Percentiles rank a stretch among this genome's conserved stretches.
Conservation (phyloP, 2,329 filamentous ascomycete genomes). For the Fusarium xyrophilum region DNA sequence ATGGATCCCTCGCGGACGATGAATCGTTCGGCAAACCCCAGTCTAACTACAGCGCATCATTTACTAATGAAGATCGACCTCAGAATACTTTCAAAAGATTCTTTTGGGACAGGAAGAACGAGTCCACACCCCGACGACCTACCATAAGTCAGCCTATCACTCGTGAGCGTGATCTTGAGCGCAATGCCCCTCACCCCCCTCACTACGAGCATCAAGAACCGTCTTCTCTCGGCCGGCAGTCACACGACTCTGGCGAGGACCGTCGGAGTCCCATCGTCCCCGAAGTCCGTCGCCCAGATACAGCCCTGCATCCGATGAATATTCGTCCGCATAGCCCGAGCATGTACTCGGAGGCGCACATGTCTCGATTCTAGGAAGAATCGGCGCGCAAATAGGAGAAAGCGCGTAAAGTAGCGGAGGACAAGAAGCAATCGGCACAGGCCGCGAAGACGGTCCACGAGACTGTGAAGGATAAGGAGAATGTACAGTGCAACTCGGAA, state of each 20-base stretch:
- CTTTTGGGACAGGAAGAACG: slow-evolving; percentile 46
- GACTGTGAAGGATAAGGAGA: neutral
- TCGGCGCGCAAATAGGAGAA: neutral
- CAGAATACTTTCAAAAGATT: slow-evolving; percentile 43
- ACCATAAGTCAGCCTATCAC: slow-evolving; percentile 46
- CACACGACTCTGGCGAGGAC: slow-evolving; percentile 34
- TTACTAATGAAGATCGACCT: slow-evolving; percentile 51
- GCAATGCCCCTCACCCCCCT: slow-evolving; percentile 38
- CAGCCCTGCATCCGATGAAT: slow-evolving; percentile 63
- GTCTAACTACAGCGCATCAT: slow-evolving; percentile 51
- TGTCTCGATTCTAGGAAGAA: slow-evolving; percentile 54
- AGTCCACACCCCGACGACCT: slow-evolving; percentile 43
- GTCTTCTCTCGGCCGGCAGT: neutral
- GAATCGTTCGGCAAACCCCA: slow-evolving; percentile 46
- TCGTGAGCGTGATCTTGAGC: slow-evolving; percentile 48
- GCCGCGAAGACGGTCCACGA: neutral
- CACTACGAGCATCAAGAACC: slow-evolving; percentile 19
- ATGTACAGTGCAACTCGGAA: neutral
- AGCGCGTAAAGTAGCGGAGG: neutral
- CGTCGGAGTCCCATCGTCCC: slow-evolving; percentile 64
- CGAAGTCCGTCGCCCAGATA: slow-evolving; percentile 61
- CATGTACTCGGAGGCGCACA: slow-evolving; percentile 59
- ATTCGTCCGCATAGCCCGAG: slow-evolving; percentile 51
- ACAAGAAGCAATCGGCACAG: neutral
- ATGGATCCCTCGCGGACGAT: slow-evolving; percentile 70